Evolutionary conservation across 202 grass and related monocot genomes (phyloP), one percentile per base, ranked within the genome.

Genomic region (Bolboschoenoplectus hybrid): DNA sequence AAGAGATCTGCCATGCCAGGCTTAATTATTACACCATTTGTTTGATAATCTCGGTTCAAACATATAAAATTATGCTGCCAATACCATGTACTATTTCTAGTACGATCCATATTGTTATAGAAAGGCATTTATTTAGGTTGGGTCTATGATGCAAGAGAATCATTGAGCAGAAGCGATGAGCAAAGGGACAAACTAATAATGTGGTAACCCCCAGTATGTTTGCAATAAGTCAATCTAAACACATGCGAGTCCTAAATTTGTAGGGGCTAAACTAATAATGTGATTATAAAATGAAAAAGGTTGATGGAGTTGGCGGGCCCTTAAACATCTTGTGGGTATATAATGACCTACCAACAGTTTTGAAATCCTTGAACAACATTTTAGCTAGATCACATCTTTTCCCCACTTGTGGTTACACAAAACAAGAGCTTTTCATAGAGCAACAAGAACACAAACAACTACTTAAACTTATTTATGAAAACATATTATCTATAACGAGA

Each of bases 341-440:
- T 50, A 83, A 11, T 67, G 19, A 71, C 46, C 14, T 17, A 71
- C 65, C 64, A 56, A 67, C 12, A 44, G 47, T 84, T 83, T 51
- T 83, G 45, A 56, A 64, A 83, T 46, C 58, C 49, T 66, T 43
- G 12, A 82, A 65, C 57, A 81, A 81, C 36, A 66, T 14, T 66
- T 67, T 82, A 44, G n/a, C 58, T 62, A 62, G 58, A 61, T 82
- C 57, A 82, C 57, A 51, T 82, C 40, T 61, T 78, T 80, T 80
- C 76, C 13, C 2, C 45, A 74, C 20, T 75, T 51, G 70, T 51
- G 72, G 26, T 51, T 26, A 26, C 26, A 26, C 20, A 35, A 75
- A 75, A 19, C 17, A 74, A 50, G 71, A 14, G 73, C 11, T 55
- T 76, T 77, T 77, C 49, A 55, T 53, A 53, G 46, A 35, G 20